These are phyloP conservation scores for peach (Prunus persica) DNA, from an alignment of 306 rosid genomes.

Conservation along the genomic window DNA sequence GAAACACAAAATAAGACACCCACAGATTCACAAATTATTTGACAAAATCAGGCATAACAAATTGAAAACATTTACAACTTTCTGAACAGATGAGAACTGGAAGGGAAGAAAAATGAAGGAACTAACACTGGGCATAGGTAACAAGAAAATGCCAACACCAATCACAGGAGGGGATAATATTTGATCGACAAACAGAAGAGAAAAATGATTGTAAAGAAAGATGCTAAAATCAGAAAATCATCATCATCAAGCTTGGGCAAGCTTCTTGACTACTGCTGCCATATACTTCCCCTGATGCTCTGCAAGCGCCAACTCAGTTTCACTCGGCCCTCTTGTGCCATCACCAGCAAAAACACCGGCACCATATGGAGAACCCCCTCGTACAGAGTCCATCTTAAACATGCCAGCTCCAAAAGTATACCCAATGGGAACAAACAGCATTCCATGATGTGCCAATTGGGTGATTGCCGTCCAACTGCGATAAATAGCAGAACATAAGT, in stretches of 20 bases:
- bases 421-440: constrained; percentile 92
- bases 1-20: not conserved
- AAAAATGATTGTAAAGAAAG: constrained; percentile 15
- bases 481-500: constrained; percentile 19
- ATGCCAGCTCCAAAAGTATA: constrained; percentile 91
- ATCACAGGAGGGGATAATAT: constrained; percentile 27
- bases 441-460: constrained; percentile 92
- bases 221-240: constrained; percentile 14
- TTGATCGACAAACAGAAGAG: constrained; percentile 24
- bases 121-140: not conserved
- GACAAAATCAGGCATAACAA: constrained; percentile 24
- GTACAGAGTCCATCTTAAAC: constrained; percentile 78
- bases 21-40: constrained; percentile 15
- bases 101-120: not conserved
- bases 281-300: constrained; percentile 95
- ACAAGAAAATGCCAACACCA: constrained; percentile 33
- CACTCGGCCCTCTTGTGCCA: constrained; percentile 80
- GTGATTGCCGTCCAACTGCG: constrained; percentile 98
- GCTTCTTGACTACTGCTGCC: constrained; percentile 82
- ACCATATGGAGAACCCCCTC: constrained; percentile 96
- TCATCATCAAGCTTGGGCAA: constrained; percentile 40
- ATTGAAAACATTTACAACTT: constrained; percentile 32
- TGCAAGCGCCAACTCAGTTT: constrained; percentile 81
- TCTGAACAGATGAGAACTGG: not conserved
- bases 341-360: constrained; percentile 93